These are phyloP conservation scores for Colletotrichum sp. DNA, from an alignment of 2,329 filamentous ascomycete genomes.

Conservation along the genomic window DNA sequence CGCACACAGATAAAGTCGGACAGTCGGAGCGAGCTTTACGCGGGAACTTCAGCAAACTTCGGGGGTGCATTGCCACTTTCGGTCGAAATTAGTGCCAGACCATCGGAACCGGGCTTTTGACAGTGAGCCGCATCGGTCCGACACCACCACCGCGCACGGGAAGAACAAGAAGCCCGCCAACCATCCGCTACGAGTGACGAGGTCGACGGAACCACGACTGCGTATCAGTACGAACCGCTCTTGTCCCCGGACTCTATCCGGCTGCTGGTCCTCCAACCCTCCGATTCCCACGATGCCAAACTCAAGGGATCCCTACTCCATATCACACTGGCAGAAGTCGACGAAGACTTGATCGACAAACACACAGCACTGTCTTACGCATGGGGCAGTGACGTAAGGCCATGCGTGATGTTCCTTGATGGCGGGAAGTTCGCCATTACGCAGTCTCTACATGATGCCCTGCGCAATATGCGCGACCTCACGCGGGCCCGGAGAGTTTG, in stretches of 20 bases:
- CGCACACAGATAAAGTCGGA: background rate
- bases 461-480: constrained; percentile 43
- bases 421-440: background rate
- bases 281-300: background rate
- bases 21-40: background rate
- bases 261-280: background rate
- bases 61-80: background rate
- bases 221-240: constrained; percentile 11
- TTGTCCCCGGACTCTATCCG: background rate
- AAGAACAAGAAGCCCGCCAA: background rate
- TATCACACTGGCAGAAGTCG: no score
- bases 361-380: constrained; percentile 29
- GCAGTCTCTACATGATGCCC: constrained; percentile 24
- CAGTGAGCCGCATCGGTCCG: background rate
- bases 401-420: constrained; percentile 23
- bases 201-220: background rate
- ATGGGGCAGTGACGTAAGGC: constrained; percentile 21
- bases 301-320: constrained; percentile 19
- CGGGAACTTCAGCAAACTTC: constrained; percentile 4
- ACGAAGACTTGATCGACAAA: background rate
- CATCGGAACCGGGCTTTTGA: background rate
- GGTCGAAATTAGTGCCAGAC: background rate
- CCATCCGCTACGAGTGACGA: background rate
- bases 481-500: constrained; percentile 29
- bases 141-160: background rate